Conservation (phyloP, 176 grass and related monocot genomes). For the Oryza meridionalis region DNA sequence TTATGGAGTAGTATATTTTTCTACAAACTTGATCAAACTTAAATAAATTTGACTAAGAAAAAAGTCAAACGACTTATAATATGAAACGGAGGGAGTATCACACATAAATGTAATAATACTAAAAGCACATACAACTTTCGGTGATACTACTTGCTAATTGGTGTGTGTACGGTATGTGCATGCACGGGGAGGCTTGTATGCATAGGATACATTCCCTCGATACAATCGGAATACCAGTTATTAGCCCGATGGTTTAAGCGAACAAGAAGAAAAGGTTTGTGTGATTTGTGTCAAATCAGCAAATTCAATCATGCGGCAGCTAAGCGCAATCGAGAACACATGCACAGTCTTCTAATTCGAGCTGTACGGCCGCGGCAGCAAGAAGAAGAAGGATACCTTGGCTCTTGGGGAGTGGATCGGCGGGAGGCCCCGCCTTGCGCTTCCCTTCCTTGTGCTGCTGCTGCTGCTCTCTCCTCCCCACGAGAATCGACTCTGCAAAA, state of each 20-base stretch:
- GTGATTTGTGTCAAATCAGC: neutral
- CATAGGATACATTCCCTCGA: too few relatives aligned
- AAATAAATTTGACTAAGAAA: too few relatives aligned
- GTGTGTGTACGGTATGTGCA: too few relatives aligned
- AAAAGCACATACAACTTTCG: too few relatives aligned
- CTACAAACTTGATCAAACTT: too few relatives aligned
- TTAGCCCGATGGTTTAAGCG: neutral
- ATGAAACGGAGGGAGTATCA: too few relatives aligned
- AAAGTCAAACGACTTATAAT: too few relatives aligned
- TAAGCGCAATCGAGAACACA: neutral
- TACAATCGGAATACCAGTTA: too few relatives aligned
- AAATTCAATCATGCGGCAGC: neutral
- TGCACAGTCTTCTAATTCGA: neutral
- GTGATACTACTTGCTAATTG: too few relatives aligned
- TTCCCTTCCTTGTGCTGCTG: conserved; percentile 21
- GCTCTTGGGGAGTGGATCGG: conserved; percentile 55
- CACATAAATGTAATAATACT: too few relatives aligned
- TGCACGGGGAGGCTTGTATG: too few relatives aligned
- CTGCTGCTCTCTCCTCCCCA: conserved; percentile 19
- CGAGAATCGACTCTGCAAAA: conserved; percentile 58
- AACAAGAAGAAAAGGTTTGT: conserved; percentile 23
- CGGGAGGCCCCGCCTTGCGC: conserved; percentile 33
- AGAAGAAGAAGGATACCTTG: conserved; percentile 48
- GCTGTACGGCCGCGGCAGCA: neutral
- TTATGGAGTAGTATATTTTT: too few relatives aligned